Base-by-base conservation (phyloP, 2,329 filamentous ascomycete genomes). In the Simplicillium aogashimaense region DNA sequence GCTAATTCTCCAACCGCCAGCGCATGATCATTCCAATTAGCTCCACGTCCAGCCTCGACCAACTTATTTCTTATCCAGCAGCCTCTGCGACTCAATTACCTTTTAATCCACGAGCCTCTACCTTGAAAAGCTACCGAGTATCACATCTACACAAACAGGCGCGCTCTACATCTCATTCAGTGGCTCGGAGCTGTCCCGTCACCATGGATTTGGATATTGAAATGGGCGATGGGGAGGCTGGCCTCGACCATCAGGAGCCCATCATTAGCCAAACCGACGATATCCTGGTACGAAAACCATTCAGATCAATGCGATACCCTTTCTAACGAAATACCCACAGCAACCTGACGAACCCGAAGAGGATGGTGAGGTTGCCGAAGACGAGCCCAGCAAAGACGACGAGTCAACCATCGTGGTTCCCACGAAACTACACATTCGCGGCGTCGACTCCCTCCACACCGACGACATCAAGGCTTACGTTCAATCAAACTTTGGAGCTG, bases 381-480 rank as follows among this genome's bases (percentile, higher is more conserved):
- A 63, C 39, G 59, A 57, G 34, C 50, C 50, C 12, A 35, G 37
- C 16, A 39, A 38, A 14, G 32, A 25, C 30, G 34, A 47, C 7
- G 45, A 46, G 35, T 44, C 51, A 28, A 53, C 51, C 35, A 53
- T 42, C 2, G 42, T 61, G 10, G 45, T 61, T 7, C 58, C 59
- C 3, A 59, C 69, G 53, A 92, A 92, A 57, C 64, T 95, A n/a
- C 82, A 95, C 60, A 67, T 98, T 39, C 78, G 80, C 44, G 90
- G 90, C 15, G 72, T 97, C 3, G 83, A 94, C 54, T 78, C 82
- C 34, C 68, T 97, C 56, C 86, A 83, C 28, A 88, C 88, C 20
- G 73, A 78, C 41, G 79, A 95, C 47, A 82, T 97, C 51, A 81
- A 83, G 50, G 69, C 74, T 43, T 95, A 88, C 52, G 76, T 86